Evolutionary conservation across 148 eudicot species (phyloP).

Genomic region (Silene conica): DNA sequence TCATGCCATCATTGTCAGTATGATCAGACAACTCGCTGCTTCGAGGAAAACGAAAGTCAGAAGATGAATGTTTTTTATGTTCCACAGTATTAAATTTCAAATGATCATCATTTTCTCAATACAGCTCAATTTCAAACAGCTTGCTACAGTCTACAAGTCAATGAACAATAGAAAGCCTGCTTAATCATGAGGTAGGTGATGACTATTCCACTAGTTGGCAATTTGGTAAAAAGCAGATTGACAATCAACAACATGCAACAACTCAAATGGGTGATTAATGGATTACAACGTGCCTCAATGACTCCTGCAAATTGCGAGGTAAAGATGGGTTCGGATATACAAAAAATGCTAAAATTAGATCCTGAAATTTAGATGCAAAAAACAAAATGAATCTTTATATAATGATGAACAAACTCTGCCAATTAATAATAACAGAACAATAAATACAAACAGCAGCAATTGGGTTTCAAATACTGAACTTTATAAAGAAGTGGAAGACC

Average conservation of each 20-base stretch:
- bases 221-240: not conserved
- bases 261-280: not conserved
- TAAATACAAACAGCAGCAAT: not conserved
- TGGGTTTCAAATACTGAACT: not conserved
- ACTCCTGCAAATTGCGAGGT: no score
- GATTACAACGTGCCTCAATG: no score
- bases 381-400: not conserved
- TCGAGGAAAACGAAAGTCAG: not conserved
- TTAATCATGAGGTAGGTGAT: not conserved
- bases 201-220: not conserved
- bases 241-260: not conserved
- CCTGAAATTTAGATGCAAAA: conserved; percentile 14
- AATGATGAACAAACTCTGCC: conserved; percentile 5
- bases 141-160: conserved; percentile 7
- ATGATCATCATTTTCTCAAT: not conserved
- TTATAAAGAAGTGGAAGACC: not conserved
- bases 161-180: conserved; percentile 1
- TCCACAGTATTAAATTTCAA: no score
- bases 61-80: not conserved
- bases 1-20: not conserved
- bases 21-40: not conserved
- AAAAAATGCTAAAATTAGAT: conserved; percentile 6
- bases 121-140: not conserved
- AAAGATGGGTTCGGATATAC: no score
- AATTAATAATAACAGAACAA: not conserved